Evolutionary conservation across 495 filamentous ascomycete species (phyloP).

Genomic region (Penicillium egyptiacum): DNA sequence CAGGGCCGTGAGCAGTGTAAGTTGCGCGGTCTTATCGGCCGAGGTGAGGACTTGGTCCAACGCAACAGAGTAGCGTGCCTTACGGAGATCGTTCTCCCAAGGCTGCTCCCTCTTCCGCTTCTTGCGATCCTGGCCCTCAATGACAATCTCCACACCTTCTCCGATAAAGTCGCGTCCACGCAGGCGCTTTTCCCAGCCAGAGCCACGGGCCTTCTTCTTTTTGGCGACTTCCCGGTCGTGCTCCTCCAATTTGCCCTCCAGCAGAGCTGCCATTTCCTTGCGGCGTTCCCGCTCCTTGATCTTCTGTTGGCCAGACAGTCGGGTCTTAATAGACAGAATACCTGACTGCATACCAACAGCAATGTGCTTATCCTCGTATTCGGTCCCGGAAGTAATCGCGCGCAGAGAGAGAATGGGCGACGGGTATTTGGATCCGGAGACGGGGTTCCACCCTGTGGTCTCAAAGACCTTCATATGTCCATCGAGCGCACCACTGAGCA

Average conservation of each 20-base stretch:
- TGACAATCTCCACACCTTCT: conserved; percentile 83
- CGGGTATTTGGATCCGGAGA: conserved; percentile 87
- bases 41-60: conserved; percentile 73
- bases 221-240: conserved; percentile 65
- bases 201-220: conserved; percentile 64
- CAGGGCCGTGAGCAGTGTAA: conserved; percentile 80
- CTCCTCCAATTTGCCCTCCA: conserved; percentile 72
- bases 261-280: conserved; percentile 81
- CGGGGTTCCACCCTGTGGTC: conserved; percentile 87
- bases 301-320: conserved; percentile 79
- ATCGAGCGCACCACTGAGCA: conserved; percentile 86
- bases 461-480: conserved; percentile 97
- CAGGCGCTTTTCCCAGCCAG: conserved; percentile 64
- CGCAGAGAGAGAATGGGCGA: conserved; percentile 81
- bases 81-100: conserved; percentile 81
- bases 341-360: conserved; percentile 93
- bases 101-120: conserved; percentile 59
- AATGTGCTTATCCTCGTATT: conserved; percentile 80
- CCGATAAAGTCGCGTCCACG: conserved; percentile 81
- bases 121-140: conserved; percentile 66
- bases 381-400: conserved; percentile 64
- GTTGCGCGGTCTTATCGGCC: conserved; percentile 55
- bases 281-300: conserved; percentile 72
- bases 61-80: conserved; percentile 72
- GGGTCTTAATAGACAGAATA: conserved; percentile 80